Evolutionary conservation across 2,329 filamentous ascomycete genomes (phyloP).

Genomic region (Trichoderma sp.): DNA sequence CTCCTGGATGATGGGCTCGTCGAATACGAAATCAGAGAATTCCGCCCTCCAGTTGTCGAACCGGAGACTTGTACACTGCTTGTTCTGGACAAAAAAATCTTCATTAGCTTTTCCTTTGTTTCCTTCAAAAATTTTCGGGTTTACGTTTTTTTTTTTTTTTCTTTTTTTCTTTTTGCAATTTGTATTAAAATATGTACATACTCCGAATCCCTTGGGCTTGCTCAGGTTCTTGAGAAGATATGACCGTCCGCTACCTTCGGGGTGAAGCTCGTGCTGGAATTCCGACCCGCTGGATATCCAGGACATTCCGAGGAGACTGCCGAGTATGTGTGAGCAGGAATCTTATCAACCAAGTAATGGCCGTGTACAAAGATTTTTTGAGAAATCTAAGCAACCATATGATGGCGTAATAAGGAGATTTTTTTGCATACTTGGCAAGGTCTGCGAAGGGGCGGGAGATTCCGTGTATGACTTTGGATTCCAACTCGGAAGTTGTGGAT

Average conservation of each 20-base stretch:
- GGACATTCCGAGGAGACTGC: slow-evolving; percentile 26
- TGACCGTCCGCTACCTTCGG: slow-evolving; percentile 18
- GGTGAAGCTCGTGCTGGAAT: slow-evolving; percentile 25
- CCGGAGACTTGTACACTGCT: slow-evolving; percentile 25
- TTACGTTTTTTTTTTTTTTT: not conserved
- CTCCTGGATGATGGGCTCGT: slow-evolving; percentile 26
- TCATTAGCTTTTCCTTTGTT: not conserved
- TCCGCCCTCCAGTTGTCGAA: slow-evolving; percentile 27
- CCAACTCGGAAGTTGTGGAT: slow-evolving; percentile 21
- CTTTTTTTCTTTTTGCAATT: not conserved
- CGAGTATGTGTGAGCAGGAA: slow-evolving; percentile 24
- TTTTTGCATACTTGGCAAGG: slow-evolving; percentile 25
- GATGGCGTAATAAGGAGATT: slow-evolving; percentile 23
- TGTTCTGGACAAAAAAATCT: slow-evolving; percentile 8
- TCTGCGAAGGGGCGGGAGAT: slow-evolving; percentile 22
- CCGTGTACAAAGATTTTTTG: slow-evolving; percentile 21
- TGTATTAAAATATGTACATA: slow-evolving; percentile 19
- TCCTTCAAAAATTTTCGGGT: not conserved
- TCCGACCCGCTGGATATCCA: slow-evolving; percentile 24
- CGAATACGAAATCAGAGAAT: slow-evolving; percentile 24
- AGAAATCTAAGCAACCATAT: slow-evolving; percentile 22
- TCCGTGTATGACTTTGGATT: slow-evolving; percentile 27
- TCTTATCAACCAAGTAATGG: slow-evolving; percentile 16
- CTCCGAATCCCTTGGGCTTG: slow-evolving; percentile 25
- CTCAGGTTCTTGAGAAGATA: slow-evolving; percentile 27